Conservation (phyloP, 495 filamentous ascomycete genomes). For the Sporormia fimetaria region DNA sequence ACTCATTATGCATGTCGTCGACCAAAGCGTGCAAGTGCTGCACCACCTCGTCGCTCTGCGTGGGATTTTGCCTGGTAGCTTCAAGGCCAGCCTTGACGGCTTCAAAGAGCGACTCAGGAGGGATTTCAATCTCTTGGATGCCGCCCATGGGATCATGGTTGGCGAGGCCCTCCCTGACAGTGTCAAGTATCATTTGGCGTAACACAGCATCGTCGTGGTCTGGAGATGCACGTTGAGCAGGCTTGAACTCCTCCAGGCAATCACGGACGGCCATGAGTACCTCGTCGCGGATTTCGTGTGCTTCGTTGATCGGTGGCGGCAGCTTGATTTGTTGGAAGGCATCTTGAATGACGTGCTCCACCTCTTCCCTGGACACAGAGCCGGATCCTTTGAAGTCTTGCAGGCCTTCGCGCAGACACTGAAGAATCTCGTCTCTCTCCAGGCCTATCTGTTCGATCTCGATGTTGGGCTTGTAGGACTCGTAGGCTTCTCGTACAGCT, state of each 20-base stretch:
- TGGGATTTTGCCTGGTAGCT: constrained; percentile 37
- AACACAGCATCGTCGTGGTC: constrained; percentile 34
- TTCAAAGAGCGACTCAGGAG: constrained; percentile 53
- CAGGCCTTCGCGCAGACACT: constrained; percentile 72
- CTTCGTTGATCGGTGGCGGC: constrained; percentile 50
- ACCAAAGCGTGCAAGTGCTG: constrained; percentile 63
- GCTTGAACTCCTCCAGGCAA: constrained; percentile 64
- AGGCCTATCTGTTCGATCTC: constrained; percentile 80
- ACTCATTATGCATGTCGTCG: constrained; percentile 57
- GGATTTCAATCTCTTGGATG: constrained; percentile 48
- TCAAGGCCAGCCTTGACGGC: constrained; percentile 53
- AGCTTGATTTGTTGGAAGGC: constrained; percentile 67
- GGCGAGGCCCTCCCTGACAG: constrained; percentile 47
- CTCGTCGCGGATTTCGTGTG: constrained; percentile 62
- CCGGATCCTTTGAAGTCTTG: constrained; percentile 51
- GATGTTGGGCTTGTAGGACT: constrained; percentile 84
- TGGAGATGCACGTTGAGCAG: constrained; percentile 40
- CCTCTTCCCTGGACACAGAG: constrained; percentile 58
- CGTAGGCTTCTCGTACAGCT: constrained; percentile 78
- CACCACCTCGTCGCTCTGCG: constrained; percentile 54
- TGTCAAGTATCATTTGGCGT: constrained; percentile 44
- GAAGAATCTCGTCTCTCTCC: constrained; percentile 76
- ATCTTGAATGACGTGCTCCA: constrained; percentile 69
- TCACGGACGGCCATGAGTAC: constrained; percentile 64
- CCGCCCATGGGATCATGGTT: constrained; percentile 32